A percentile compares a stretch with the other conserved stretches of the same genome.
Evolutionary conservation across 495 filamentous ascomycete genomes (phyloP).

Genomic region (Xylaria telfairii): DNA sequence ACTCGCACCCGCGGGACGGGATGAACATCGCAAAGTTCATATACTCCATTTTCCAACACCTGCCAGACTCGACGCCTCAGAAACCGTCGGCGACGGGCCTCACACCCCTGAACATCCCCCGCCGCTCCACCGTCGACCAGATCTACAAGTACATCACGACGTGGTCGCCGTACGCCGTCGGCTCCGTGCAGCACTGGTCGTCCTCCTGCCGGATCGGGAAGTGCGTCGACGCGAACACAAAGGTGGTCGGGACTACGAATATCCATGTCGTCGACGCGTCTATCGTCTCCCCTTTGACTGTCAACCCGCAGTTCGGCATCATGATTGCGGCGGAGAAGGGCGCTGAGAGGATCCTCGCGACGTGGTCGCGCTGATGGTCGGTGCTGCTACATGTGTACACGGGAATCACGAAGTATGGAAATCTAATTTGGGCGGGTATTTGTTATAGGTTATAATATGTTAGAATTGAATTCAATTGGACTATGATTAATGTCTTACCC

Average conservation of each 20-base stretch:
- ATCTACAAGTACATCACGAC: conserved; percentile 48
- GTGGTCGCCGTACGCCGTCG: conserved; percentile 42
- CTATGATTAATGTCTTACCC: neutral
- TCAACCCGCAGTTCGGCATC: conserved; percentile 50
- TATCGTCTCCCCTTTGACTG: conserved; percentile 45
- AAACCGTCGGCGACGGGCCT: conserved; percentile 33
- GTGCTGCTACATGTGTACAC: neutral
- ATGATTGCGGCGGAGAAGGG: conserved; percentile 50
- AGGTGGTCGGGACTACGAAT: conserved; percentile 44
- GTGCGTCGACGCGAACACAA: conserved; percentile 44
- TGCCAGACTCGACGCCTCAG: conserved; percentile 40
- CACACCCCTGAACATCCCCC: conserved; percentile 45
- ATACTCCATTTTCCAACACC: conserved; percentile 42
- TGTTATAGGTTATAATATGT: too few relatives aligned
- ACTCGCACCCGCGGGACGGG: conserved; percentile 44
- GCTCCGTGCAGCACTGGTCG: conserved; percentile 49
- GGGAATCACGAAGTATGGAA: neutral
- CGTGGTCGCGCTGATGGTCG: conserved; percentile 21
- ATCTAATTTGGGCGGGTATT: too few relatives aligned
- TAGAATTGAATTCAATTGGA: neutral
- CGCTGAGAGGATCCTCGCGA: conserved; percentile 42
- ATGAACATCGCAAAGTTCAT: conserved; percentile 50
- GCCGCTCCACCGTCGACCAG: conserved; percentile 39
- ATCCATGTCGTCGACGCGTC: conserved; percentile 49
- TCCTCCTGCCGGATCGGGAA: conserved; percentile 46